These are phyloP conservation scores for Diaporthe vaccinii DNA, from an alignment of 2,329 filamentous ascomycete genomes.

Conservation along the genomic window DNA sequence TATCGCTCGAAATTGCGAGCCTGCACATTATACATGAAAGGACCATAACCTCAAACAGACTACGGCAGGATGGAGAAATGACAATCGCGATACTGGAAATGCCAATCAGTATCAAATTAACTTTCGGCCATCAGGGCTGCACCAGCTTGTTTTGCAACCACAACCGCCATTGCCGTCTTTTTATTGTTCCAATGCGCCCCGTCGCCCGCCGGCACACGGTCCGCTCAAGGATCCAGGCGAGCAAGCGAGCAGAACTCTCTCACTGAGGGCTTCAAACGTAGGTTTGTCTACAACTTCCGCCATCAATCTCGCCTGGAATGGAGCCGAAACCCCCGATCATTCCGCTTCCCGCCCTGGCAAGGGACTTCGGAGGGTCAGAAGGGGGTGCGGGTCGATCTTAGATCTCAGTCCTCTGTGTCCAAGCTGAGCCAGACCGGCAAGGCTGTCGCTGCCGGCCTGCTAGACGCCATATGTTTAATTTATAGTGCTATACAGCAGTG, in stretches of 20 bases:
- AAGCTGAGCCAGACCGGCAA: constrained; percentile 19
- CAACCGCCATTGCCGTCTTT: constrained; percentile 32
- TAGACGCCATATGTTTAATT: constrained; percentile 13
- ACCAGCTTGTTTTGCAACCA: constrained; percentile 11
- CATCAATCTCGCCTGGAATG: constrained; percentile 34
- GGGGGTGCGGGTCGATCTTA: constrained; percentile 30
- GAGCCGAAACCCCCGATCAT: constrained; percentile 28
- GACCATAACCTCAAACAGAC: constrained; percentile 31
- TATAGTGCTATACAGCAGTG: constrained; percentile 17
- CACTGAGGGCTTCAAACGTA: background rate
- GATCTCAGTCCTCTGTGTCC: constrained; percentile 17
- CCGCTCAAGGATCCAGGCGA: constrained; percentile 19
- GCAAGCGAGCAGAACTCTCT: background rate
- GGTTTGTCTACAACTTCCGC: constrained; percentile 13
- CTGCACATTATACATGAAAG: constrained; percentile 27
- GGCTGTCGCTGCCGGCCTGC: constrained; percentile 25
- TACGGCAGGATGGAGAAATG: constrained; percentile 26
- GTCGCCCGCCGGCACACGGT: constrained; percentile 14
- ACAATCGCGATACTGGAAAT: constrained; percentile 21
- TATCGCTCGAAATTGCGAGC: constrained; percentile 31
- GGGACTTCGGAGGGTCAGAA: constrained; percentile 7
- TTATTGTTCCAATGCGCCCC: constrained; percentile 9
- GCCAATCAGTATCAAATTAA: constrained; percentile 33
- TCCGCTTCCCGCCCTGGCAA: constrained; percentile 28
- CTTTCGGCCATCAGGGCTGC: constrained; percentile 23